Conservation (phyloP, 176 grass and related monocot genomes). For the Aegilops bicornis region DNA sequence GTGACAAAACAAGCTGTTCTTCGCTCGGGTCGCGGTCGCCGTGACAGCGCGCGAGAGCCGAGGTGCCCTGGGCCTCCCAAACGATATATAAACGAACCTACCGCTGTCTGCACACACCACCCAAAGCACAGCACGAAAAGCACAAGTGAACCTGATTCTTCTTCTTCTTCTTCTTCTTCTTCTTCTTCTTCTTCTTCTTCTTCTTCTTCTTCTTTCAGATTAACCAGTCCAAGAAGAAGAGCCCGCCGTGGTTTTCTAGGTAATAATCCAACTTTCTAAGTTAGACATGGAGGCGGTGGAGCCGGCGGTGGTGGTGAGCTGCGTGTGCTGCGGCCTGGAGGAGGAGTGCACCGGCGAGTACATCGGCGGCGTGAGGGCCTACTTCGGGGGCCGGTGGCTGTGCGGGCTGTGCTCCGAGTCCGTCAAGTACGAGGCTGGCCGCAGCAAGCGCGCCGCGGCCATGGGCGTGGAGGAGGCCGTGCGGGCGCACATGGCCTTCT, state of each 20-base stretch:
- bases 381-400: conserved; percentile 74
- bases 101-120: not conserved
- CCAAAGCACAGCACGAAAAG: not conserved
- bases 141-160: not conserved
- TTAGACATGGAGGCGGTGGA: conserved; percentile 24
- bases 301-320: conserved; percentile 52
- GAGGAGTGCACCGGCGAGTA: conserved; percentile 85
- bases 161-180: too few species aligned
- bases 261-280: not conserved
- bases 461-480: conserved; percentile 48
- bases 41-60: conserved; percentile 3
- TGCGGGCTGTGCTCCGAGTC: conserved; percentile 85
- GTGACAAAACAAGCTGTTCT: conserved; percentile 19
- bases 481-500: conserved; percentile 69
- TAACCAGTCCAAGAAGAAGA: too few species aligned
- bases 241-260: too few species aligned
- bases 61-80: not conserved
- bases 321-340: conserved; percentile 69
- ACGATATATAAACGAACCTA: conserved; percentile 7
- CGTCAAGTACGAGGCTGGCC: conserved; percentile 51
- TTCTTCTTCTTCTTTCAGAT: too few species aligned
- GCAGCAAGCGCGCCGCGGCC: not conserved
- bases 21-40: not conserved
- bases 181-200: too few species aligned
- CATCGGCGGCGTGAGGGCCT: conserved; percentile 58